Conservation (phyloP, 139 green algal genomes). For the Zygnema circumcarinatum region DNA sequence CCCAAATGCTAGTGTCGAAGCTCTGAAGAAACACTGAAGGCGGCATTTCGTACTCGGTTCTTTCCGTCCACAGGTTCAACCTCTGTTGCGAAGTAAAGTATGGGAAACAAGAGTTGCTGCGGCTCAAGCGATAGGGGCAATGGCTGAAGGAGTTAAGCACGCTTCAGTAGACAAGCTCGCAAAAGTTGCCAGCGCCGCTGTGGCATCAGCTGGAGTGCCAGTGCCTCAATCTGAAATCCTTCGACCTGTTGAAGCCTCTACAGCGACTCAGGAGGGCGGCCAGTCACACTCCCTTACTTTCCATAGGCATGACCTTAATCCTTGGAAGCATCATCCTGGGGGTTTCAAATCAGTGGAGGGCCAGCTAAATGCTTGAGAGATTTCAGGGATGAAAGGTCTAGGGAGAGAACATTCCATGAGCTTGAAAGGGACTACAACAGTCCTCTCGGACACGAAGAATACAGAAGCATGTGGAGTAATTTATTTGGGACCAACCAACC, state of each 20-base stretch:
- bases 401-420: no score
- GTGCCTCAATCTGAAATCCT: neutral
- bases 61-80: conserved; percentile 66
- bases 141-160: conserved; percentile 80
- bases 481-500: no score
- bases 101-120: conserved; percentile 87
- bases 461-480: no score
- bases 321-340: neutral
- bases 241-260: conserved; percentile 6
- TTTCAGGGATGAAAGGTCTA: no score
- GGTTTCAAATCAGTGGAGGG: neutral
- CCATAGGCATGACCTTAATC: neutral
- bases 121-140: conserved; percentile 74
- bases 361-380: no score
- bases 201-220: neutral
- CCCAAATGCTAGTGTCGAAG: no score
- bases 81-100: conserved; percentile 70
- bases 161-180: conserved; percentile 66
- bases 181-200: conserved; percentile 3
- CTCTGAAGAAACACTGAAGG: no score
- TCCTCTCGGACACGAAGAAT: no score
- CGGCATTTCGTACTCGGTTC: neutral
- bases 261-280: conserved; percentile 11
- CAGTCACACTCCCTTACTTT: conserved; percentile 15
- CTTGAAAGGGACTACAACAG: no score